These are phyloP conservation scores for Agrocybe pediades DNA, from an alignment of 768 basidiomycete genomes.

Conservation along the genomic window DNA sequence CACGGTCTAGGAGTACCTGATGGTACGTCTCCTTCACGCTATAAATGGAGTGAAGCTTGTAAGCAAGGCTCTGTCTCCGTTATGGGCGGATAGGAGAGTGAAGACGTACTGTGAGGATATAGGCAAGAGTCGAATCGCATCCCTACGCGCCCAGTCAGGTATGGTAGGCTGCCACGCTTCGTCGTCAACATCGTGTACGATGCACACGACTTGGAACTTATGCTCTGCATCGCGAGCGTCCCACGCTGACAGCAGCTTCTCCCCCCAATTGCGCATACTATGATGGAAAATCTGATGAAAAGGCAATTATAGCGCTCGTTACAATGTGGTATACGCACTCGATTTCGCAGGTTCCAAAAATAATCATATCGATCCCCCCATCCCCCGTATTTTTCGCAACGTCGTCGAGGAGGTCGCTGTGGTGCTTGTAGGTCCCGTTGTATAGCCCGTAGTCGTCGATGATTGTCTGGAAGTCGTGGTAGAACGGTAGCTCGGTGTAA, in stretches of 20 bases:
- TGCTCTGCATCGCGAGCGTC: not conserved
- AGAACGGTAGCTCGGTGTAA: not conserved
- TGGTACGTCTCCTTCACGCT: conserved; percentile 3
- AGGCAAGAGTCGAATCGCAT: conserved; percentile 5
- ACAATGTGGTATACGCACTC: not conserved
- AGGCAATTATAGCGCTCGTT: not conserved
- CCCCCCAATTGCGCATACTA: conserved; percentile 2
- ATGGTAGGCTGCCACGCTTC: not conserved
- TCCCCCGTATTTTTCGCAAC: not conserved
- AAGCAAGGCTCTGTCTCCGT: not conserved
- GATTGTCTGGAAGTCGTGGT: conserved; percentile 1
- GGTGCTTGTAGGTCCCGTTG: not conserved
- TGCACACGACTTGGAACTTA: conserved; percentile 8
- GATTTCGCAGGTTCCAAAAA: conserved; percentile 9
- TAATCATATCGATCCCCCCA: conserved; percentile 3
- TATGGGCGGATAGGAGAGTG: not conserved
- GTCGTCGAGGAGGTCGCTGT: not conserved
- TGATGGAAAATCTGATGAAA: not conserved
- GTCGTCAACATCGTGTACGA: conserved; percentile 6
- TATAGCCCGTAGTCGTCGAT: conserved; percentile 1
- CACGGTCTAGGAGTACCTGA: not conserved
- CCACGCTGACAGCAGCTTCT: not conserved
- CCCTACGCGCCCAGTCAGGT: conserved; percentile 7
- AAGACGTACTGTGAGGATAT: conserved; percentile 5
- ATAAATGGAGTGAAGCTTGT: not conserved